A percentile compares a stretch with the other conserved stretches of the same genome.
These are phyloP conservation scores for Suillus spraguei DNA, from an alignment of 768 basidiomycete genomes.

Conservation along the genomic window DNA sequence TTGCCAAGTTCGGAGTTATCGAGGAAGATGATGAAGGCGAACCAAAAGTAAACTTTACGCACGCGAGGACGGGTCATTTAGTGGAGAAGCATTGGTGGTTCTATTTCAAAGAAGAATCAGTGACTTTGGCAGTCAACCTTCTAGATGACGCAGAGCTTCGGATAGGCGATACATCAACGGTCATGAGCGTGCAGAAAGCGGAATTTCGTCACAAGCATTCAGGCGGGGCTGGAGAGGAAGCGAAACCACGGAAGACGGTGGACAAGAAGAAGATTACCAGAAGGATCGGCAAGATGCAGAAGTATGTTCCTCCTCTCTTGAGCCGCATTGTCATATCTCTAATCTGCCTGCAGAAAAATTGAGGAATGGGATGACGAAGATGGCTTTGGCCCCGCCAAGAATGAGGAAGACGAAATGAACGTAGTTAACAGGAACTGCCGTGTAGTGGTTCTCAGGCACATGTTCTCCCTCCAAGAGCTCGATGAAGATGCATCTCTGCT, in stretches of 20 bases:
- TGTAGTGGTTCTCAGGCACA: constrained; percentile 92
- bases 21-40: constrained; percentile 91
- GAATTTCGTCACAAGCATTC: constrained; percentile 75
- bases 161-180: constrained; percentile 71
- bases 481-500: constrained; percentile 84
- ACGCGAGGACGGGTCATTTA: constrained; percentile 83
- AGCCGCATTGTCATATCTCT: neutral
- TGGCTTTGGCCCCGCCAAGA: constrained; percentile 76
- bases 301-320: constrained; percentile 43
- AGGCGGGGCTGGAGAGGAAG: constrained; percentile 40
- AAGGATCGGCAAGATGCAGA: constrained; percentile 85
- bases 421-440: constrained; percentile 59
- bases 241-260: constrained; percentile 59
- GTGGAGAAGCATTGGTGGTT: constrained; percentile 92
- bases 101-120: constrained; percentile 99
- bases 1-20: constrained; percentile 89
- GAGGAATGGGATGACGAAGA: constrained; percentile 95
- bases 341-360: constrained; percentile 64
- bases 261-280: constrained; percentile 79
- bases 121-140: constrained; percentile 77
- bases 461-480: constrained; percentile 89
- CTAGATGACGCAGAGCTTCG: constrained; percentile 92
- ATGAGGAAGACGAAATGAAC: constrained; percentile 52
- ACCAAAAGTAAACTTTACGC: constrained; percentile 97
- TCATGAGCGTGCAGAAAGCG: constrained; percentile 76